A percentile compares a stretch with the other conserved stretches of the same genome.
phyloP scores from a whole-genome alignment of 371 early-diverging fungal species.

The Entomophthora muscae region DNA sequence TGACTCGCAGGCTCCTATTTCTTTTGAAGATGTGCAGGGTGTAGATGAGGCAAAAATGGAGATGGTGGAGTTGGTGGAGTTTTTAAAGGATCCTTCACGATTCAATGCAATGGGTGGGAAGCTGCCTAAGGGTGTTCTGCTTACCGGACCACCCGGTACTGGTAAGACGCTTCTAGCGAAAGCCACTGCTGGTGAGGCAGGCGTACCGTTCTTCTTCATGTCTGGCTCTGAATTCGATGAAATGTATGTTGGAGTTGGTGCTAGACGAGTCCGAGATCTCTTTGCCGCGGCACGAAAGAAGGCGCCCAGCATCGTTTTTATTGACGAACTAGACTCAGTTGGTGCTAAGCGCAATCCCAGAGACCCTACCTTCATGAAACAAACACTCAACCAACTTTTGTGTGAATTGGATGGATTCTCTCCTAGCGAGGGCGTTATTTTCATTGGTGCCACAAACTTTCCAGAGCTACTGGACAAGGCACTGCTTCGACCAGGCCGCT shows the following conservation, averaged over 20 bases:
- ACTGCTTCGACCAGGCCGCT: conserved; percentile 91
- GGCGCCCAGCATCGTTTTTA: conserved; percentile 98
- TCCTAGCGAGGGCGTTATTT: conserved; percentile 81
- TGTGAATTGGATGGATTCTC: conserved; percentile 95
- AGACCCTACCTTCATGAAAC: conserved; percentile 87
- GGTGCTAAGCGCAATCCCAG: conserved; percentile 89
- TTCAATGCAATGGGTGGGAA: conserved; percentile 88
- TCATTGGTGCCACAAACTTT: conserved; percentile 98
- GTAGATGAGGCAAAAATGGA: conserved; percentile 95
- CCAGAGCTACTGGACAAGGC: conserved; percentile 97
- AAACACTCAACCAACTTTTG: conserved; percentile 89
- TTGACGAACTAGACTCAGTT: conserved; percentile 98
- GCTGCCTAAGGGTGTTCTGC: conserved; percentile 88
- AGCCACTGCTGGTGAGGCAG: conserved; percentile 85
- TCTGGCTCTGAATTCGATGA: conserved; percentile 96
- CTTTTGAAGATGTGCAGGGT: conserved; percentile 90
- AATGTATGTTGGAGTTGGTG: conserved; percentile 97
- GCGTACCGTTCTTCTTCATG: conserved; percentile 94
- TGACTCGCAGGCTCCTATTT: conserved; percentile 39
- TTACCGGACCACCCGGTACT: conserved; percentile 99
- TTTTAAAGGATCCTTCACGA: conserved; percentile 75
- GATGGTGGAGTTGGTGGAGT: conserved; percentile 87
- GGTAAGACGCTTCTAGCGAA: conserved; percentile 87
- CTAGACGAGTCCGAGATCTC: conserved; percentile 57
- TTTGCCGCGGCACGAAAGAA: conserved; percentile 86